Evolutionary conservation across 148 eudicot genomes (phyloP), one percentile per base, ranked within the genome.

Genomic region (Nepenthes gracilis): DNA sequence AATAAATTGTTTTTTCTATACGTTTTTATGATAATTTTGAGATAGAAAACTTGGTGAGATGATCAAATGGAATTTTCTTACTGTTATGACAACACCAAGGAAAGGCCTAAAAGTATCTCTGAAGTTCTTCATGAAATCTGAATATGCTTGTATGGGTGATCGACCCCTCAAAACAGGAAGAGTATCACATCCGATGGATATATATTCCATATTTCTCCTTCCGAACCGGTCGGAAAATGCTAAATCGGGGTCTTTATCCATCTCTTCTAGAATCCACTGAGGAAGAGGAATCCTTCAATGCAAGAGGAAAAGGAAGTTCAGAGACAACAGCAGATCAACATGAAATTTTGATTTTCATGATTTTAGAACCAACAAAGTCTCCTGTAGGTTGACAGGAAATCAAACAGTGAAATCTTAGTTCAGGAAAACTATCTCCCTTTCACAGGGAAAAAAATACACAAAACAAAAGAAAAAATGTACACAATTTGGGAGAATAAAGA

Each of bases 221-320:
- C 78, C 84, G 50, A 71, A 74, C 62, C 78, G 68, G 62, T 80
- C 78, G 6, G 78, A 59, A 67, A 58, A 74, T 49, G 78, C 74
- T 61, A 80, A 55, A 62, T 77, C 81, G 15, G 76, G 76, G 58
- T 80, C 66, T 58, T 68, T 80, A 40, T 68, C 72, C 62, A 80
- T 77, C 62, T 80, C 84, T 58, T 80, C 72, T 33, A 67, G 76
- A 64, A 80, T 81, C 84, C 84, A 80, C 48, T 60, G 81, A 58
- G 84, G 84, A 43, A 80, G 84, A 59, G 84, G 81, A 56, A 80
- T 80, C 78, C 84, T 80, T 35, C 58, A 69, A 45, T 48, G 38
- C 33, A 64, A 34, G 54, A 59, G 1, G 50, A 36, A 38, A 48
- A 23, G 60, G 64, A 36, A 33, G 2, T 54, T 69, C 59, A 64